Conservation (phyloP, 78 protist species). For the Monosiga brevicollis region DNA sequence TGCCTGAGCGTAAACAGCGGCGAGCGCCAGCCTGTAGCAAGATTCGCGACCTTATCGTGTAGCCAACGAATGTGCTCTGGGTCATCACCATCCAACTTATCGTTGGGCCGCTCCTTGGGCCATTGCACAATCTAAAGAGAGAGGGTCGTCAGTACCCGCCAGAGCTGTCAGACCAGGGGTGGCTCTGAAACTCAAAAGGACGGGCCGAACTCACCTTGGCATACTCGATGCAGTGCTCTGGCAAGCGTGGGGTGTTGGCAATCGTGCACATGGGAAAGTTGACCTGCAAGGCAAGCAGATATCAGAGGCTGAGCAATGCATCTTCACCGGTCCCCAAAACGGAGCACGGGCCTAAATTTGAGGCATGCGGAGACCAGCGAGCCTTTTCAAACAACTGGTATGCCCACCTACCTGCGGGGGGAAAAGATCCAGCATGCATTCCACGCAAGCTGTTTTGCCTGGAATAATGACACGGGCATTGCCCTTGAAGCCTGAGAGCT, state of each 20-base stretch:
- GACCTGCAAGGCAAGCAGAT: not conserved
- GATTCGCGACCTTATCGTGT: conserved; percentile 29
- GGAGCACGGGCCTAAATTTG: too few relatives aligned
- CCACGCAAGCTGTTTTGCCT: conserved; percentile 79
- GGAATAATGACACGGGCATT: conserved; percentile 88
- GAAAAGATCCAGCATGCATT: conserved; percentile 76
- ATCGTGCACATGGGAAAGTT: conserved; percentile 92
- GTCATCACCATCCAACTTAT: conserved; percentile 74
- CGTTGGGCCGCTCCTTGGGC: conserved; percentile 19
- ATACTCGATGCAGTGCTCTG: conserved; percentile 92
- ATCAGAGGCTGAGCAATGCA: not conserved
- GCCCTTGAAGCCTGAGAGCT: conserved; percentile 74
- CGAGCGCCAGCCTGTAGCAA: too few relatives aligned
- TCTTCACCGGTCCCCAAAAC: too few relatives aligned
- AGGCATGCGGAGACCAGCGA: too few relatives aligned
- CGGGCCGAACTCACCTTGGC: conserved; percentile 47
- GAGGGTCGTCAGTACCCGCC: too few relatives aligned
- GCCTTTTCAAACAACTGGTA: too few relatives aligned
- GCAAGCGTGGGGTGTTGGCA: conserved; percentile 84
- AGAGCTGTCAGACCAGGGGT: too few relatives aligned
- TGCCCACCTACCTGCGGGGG: conserved; percentile 83
- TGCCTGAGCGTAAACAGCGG: too few relatives aligned
- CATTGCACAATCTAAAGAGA: conserved; percentile 11
- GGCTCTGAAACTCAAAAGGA: too few relatives aligned
- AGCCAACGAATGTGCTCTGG: conserved; percentile 86